Percentiles rank a stretch among this genome's conserved stretches.
These are phyloP conservation scores for Hibiscus syriacus DNA, from an alignment of 345 rosid species.

Conservation along the genomic window DNA sequence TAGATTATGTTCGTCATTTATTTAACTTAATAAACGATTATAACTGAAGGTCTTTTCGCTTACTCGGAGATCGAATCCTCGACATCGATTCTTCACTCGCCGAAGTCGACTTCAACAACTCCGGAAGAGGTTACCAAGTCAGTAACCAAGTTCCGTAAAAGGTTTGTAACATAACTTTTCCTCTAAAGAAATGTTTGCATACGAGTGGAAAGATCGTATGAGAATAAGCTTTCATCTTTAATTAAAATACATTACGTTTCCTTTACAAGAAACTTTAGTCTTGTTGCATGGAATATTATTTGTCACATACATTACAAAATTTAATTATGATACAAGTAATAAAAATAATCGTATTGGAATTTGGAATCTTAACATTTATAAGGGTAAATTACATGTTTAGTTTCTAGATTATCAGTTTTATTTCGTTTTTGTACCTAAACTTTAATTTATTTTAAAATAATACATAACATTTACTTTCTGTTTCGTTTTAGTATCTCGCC, in stretches of 20 bases:
- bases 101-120: neutral
- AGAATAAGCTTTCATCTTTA: neutral
- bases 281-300: neutral
- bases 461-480: too few species aligned
- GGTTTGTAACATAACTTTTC: neutral
- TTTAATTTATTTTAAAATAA: too few species aligned
- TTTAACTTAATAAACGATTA: too few species aligned
- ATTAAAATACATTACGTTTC: neutral
- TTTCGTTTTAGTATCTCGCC: too few species aligned
- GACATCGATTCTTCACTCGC: neutral
- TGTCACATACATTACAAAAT: neutral
- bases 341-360: too few species aligned
- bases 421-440: too few species aligned
- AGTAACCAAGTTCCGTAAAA: neutral
- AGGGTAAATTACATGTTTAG: too few species aligned
- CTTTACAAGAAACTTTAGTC: neutral
- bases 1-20: too few species aligned
- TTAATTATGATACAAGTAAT: neutral
- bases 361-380: too few species aligned
- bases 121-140: neutral
- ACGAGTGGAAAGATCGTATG: neutral
- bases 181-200: neutral
- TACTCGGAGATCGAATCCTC: neutral
- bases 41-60: neutral
- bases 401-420: too few species aligned